A percentile compares a stretch with the other conserved stretches of the same genome.
Evolutionary conservation across 805 yeast genomes (phyloP).

Genomic region (Kuraishia cidri): DNA sequence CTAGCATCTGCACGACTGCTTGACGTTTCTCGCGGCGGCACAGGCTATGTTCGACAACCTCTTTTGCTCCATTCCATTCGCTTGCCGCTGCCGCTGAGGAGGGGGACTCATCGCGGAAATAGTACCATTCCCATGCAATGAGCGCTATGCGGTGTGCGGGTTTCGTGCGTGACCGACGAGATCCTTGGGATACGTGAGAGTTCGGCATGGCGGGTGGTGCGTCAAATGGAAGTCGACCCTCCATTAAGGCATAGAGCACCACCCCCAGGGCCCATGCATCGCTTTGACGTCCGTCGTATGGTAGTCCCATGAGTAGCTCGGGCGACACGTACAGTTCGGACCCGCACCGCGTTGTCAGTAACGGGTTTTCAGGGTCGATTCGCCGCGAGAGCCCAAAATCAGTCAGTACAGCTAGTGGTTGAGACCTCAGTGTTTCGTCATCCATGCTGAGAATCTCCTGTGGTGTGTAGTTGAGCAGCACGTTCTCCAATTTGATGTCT

Average conservation of each 20-base stretch:
- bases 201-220: constrained; percentile 50
- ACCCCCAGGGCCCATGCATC: constrained; percentile 97
- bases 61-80: constrained; percentile 36
- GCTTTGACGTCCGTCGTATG: constrained; percentile 84
- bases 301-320: constrained; percentile 81
- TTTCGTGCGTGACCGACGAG: constrained; percentile 38
- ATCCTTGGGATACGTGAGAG: constrained; percentile 24
- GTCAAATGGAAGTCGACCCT: constrained; percentile 88
- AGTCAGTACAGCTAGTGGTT: constrained; percentile 46
- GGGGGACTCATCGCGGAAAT: constrained; percentile 20
- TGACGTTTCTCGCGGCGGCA: constrained; percentile 37
- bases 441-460: constrained; percentile 18
- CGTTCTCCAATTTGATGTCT: constrained; percentile 85
- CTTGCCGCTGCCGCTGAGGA: constrained; percentile 11
- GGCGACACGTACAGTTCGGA: constrained; percentile 97
- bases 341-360: constrained; percentile 86
- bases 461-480: constrained; percentile 34
- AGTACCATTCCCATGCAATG: constrained; percentile 85
- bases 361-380: constrained; percentile 49
- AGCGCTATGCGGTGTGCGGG: constrained; percentile 88
- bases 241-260: constrained; percentile 74
- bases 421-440: constrained; percentile 7
- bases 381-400: constrained; percentile 86
- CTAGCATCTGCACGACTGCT: constrained; percentile 21
- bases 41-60: constrained; percentile 39